These are phyloP conservation scores for Podaxis carcinomalis DNA, from an alignment of 768 basidiomycete species.

Conservation along the genomic window DNA sequence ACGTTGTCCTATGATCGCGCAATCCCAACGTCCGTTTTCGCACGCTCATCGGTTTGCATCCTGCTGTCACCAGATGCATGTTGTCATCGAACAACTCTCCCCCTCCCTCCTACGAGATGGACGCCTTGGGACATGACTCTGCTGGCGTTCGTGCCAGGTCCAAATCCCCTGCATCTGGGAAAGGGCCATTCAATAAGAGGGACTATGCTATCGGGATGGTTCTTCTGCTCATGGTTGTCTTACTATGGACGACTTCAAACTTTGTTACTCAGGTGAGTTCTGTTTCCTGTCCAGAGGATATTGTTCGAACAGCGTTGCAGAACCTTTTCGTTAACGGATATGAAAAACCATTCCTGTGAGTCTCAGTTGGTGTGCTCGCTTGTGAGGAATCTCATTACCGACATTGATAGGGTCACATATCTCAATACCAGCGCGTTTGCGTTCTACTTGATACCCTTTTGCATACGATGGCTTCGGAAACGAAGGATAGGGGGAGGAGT, in stretches of 20 bases:
- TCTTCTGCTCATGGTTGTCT: conserved; percentile 69
- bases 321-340: conserved; percentile 59
- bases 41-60: not conserved
- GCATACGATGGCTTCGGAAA: conserved; percentile 21
- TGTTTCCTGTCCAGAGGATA: not conserved
- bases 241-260: conserved; percentile 87
- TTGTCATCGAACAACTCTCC: not conserved
- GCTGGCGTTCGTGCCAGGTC: not conserved
- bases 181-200: conserved; percentile 18
- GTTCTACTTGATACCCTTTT: conserved; percentile 28
- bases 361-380: conserved; percentile 4
- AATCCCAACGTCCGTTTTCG: not conserved
- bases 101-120: conserved; percentile 3
- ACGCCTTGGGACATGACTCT: not conserved
- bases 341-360: conserved; percentile 84
- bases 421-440: conserved; percentile 87
- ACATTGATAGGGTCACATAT: conserved; percentile 47
- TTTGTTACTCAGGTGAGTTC: conserved; percentile 75
- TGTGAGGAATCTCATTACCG: not conserved
- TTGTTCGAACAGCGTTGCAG: conserved; percentile 21
- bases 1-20: not conserved
- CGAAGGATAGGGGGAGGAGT: conserved; percentile 7
- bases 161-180: not conserved
- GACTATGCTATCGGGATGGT: conserved; percentile 56
- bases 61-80: conserved; percentile 4